phyloP scores from a whole-genome alignment of 139 green algal species.

The Yamagishiella unicocca region DNA sequence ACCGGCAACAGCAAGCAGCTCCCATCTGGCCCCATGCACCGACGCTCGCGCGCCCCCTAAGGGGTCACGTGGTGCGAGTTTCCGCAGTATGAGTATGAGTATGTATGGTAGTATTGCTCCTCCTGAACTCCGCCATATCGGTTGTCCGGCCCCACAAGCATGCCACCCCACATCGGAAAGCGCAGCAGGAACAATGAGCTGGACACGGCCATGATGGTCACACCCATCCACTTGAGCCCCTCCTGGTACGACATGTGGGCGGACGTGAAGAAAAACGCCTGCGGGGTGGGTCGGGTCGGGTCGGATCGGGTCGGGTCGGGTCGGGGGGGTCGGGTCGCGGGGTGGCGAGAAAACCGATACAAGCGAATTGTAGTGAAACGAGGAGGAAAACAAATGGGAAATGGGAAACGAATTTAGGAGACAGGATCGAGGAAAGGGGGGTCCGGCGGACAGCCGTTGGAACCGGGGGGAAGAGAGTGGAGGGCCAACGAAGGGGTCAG shows the following conservation, averaged over 20 bases:
- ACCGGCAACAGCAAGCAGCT: too few relatives aligned
- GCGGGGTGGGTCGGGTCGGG: background rate
- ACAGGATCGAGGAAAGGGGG: background rate
- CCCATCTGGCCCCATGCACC: too few relatives aligned
- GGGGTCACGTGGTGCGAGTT: too few relatives aligned
- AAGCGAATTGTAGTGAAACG: too few relatives aligned
- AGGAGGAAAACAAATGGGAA: background rate
- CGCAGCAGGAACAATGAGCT: background rate
- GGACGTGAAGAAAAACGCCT: constrained; percentile 2
- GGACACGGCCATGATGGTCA: background rate
- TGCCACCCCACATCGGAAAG: constrained; percentile 30
- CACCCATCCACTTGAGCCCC: constrained; percentile 12
- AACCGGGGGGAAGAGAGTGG: background rate
- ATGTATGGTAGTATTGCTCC: constrained; percentile 33
- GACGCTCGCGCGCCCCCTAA: too few relatives aligned
- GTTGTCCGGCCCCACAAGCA: background rate
- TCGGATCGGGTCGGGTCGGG: background rate
- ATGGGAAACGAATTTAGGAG: background rate
- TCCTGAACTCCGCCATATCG: background rate
- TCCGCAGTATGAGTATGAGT: too few relatives aligned
- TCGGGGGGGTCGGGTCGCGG: too few relatives aligned
- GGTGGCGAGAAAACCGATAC: too few relatives aligned
- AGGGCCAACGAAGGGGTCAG: background rate
- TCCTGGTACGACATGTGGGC: background rate
- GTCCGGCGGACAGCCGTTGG: too few relatives aligned